Evolutionary conservation across 495 filamentous ascomycete genomes (phyloP).

Genomic region (Pseudoneurospora amorphoporcata): DNA sequence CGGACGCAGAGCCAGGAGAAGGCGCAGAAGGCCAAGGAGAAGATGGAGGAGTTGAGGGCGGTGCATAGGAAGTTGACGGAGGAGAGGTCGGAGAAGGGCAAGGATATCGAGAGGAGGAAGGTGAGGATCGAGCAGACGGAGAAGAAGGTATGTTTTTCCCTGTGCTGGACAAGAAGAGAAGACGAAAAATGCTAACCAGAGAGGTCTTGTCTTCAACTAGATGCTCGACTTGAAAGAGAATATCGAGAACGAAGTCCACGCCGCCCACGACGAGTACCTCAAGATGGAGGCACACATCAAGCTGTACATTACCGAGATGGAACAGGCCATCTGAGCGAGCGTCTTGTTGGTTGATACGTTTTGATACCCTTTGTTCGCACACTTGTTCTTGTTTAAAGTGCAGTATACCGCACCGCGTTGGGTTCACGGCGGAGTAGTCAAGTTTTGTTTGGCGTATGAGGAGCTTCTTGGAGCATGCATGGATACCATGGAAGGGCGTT

Average conservation of each 20-base stretch:
- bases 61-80: conserved; percentile 74
- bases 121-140: conserved; percentile 94
- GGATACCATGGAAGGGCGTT: conserved; percentile 18
- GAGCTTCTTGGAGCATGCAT: neutral
- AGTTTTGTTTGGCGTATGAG: neutral
- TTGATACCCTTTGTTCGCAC: neutral
- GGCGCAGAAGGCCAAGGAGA: conserved; percentile 63
- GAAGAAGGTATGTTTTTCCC: conserved; percentile 66
- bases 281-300: conserved; percentile 96
- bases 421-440: neutral
- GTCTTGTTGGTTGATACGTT: neutral
- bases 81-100: conserved; percentile 72
- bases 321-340: conserved; percentile 61
- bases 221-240: conserved; percentile 97
- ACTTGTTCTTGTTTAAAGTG: neutral
- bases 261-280: conserved; percentile 81
- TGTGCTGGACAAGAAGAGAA: neutral
- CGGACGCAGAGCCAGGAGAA: conserved; percentile 70
- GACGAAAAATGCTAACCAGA: neutral
- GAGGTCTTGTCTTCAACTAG: conserved; percentile 29
- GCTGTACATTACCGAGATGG: conserved; percentile 97
- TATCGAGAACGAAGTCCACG: conserved; percentile 84
- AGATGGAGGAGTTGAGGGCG: conserved; percentile 80
- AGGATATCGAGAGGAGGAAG: conserved; percentile 82
- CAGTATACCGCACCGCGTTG: neutral